These are phyloP conservation scores for Tolypocladium nubicola DNA, from an alignment of 2,329 filamentous ascomycete genomes.

Conservation along the genomic window DNA sequence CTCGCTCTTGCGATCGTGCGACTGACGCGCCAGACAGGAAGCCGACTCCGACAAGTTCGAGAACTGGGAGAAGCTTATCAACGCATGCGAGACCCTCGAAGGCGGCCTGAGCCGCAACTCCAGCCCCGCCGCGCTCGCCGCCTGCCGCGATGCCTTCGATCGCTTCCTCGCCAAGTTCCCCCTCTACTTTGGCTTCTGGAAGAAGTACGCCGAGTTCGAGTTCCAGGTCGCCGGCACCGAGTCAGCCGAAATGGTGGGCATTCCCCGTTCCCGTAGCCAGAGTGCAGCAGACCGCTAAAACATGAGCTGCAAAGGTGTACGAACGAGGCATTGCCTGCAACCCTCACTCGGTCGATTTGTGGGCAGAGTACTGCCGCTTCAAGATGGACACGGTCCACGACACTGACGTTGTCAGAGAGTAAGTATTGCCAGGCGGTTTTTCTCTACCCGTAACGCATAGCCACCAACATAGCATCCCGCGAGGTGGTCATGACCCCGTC, in stretches of 20 bases:
- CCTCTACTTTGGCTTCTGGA: constrained; percentile 96
- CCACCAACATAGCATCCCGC: constrained; percentile 32
- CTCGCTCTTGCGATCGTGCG: not conserved
- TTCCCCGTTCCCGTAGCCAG: not conserved
- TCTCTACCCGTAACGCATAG: constrained; percentile 55
- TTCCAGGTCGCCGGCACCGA: constrained; percentile 96
- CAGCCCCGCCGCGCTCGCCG: constrained; percentile 82
- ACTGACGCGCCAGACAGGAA: constrained; percentile 28
- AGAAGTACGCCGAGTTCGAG: constrained; percentile 96
- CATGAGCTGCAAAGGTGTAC: constrained; percentile 56
- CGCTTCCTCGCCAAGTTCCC: constrained; percentile 91
- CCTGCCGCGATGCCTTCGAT: constrained; percentile 81
- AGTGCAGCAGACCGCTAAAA: not conserved
- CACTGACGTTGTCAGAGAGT: constrained; percentile 95
- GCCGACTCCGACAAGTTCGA: constrained; percentile 84
- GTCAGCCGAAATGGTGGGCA: constrained; percentile 83
- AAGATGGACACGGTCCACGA: constrained; percentile 97
- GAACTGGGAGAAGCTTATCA: constrained; percentile 85
- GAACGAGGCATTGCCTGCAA: constrained; percentile 92
- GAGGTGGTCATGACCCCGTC: constrained; percentile 29
- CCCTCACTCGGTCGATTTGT: constrained; percentile 87
- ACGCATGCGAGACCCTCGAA: constrained; percentile 73
- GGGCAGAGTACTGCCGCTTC: constrained; percentile 95
- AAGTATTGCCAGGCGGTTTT: constrained; percentile 62
- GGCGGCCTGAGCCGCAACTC: constrained; percentile 95